A percentile compares a stretch with the other conserved stretches of the same genome.
Conservation (phyloP, 805 yeast species). For the Yamadazyma olivae region DNA sequence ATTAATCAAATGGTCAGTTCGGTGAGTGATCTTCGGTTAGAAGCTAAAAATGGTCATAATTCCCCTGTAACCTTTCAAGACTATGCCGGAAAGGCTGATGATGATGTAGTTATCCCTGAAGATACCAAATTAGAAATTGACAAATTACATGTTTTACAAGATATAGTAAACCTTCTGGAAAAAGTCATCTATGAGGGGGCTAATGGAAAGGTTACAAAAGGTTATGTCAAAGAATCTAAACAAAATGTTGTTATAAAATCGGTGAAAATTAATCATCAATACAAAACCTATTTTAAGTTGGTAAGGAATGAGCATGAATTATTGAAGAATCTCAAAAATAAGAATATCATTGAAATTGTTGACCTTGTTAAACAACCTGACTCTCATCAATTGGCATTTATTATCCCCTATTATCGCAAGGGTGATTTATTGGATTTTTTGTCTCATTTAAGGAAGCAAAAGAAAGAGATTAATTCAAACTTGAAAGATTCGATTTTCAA, state of each 20-base stretch:
- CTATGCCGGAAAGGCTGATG: no score
- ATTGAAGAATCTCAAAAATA: slow-evolving; percentile 24
- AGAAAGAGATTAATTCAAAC: slow-evolving; percentile 25
- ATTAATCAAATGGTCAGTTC: no score
- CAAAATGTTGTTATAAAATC: slow-evolving; percentile 27
- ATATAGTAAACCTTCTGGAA: slow-evolving; percentile 2
- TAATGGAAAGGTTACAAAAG: slow-evolving; percentile 36
- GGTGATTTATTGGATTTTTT: slow-evolving; percentile 49
- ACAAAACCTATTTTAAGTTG: slow-evolving; percentile 15
- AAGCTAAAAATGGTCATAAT: no score
- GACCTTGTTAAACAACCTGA: slow-evolving; percentile 19
- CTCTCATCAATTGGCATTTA: slow-evolving; percentile 24
- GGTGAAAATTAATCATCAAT: slow-evolving; percentile 19
- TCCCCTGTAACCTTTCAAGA: no score
- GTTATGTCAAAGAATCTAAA: slow-evolving; percentile 19
- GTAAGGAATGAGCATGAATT: slow-evolving; percentile 31
- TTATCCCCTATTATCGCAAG: slow-evolving; percentile 40
- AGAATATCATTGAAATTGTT: slow-evolving; percentile 24
- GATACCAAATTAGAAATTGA: background rate
- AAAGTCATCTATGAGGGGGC: slow-evolving; percentile 34
- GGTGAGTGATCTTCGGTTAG: no score
- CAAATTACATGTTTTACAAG: slow-evolving; percentile 1
- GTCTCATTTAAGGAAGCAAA: slow-evolving; percentile 34
- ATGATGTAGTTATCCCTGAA: no score
- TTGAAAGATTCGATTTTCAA: slow-evolving; percentile 46